These are phyloP conservation scores for Penicillium sp. DNA, from an alignment of 2,329 filamentous ascomycete species.

Conservation along the genomic window DNA sequence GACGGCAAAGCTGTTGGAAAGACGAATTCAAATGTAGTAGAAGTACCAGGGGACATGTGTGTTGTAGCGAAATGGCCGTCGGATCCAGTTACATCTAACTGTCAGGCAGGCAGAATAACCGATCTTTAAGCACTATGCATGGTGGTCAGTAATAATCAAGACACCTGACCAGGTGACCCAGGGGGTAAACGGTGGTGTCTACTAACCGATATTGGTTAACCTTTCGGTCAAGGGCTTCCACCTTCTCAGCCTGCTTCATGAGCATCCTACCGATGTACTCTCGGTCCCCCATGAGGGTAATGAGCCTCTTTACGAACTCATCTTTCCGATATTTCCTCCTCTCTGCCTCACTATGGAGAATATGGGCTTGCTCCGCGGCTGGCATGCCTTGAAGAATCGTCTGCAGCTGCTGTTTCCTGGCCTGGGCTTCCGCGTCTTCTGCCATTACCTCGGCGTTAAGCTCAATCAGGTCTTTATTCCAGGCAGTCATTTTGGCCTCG, in stretches of 20 bases:
- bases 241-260: too few species aligned
- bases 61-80: not conserved
- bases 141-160: not conserved
- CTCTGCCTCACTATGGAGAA: not conserved
- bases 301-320: not conserved
- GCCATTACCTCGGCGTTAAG: not conserved
- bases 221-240: not conserved
- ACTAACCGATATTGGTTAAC: not conserved
- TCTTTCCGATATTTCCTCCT: not conserved
- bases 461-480: not conserved
- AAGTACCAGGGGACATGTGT: not conserved
- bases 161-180: not conserved
- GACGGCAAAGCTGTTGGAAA: not conserved
- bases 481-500: rapidly evolving
- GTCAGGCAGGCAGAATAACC: too few species aligned
- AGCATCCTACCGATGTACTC: not conserved
- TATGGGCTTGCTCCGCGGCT: not conserved
- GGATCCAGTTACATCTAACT: not conserved
- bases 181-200: not conserved
- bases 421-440: too few species aligned
- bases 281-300: not conserved
- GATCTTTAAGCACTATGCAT: not conserved
- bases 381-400: not conserved
- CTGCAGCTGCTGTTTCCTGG: not conserved
- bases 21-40: not conserved